Evolutionary conservation across 2,329 filamentous ascomycete species (phyloP).

Genomic region (Periconia sp.): DNA sequence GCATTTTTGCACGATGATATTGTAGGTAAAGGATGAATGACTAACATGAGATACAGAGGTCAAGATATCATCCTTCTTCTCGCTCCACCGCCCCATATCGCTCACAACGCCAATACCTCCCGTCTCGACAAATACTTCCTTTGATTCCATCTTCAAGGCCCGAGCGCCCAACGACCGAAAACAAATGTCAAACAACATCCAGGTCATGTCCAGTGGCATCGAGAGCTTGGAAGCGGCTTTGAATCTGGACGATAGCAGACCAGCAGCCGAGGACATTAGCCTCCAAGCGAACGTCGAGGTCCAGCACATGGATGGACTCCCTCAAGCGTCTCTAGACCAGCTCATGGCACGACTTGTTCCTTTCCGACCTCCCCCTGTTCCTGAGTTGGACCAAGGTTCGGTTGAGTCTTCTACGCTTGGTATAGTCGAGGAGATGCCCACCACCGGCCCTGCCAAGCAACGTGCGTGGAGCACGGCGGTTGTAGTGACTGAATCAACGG

Average conservation of each 20-base stretch:
- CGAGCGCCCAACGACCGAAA: conserved; percentile 56
- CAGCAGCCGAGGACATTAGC: conserved; percentile 38
- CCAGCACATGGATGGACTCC: conserved; percentile 39
- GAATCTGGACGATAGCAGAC: conserved; percentile 32
- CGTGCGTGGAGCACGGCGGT: conserved; percentile 50
- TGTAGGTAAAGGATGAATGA: background rate
- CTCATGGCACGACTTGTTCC: conserved; percentile 63
- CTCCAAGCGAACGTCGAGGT: conserved; percentile 36
- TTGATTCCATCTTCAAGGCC: conserved; percentile 77
- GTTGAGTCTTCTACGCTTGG: conserved; percentile 12
- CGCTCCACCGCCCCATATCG: conserved; percentile 90
- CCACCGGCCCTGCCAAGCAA: conserved; percentile 38
- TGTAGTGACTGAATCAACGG: conserved; percentile 56
- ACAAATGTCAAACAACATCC: conserved; percentile 45
- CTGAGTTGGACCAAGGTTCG: conserved; percentile 58
- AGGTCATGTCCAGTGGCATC: conserved; percentile 48
- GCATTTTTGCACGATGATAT: conserved; percentile 18
- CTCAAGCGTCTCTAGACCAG: conserved; percentile 41
- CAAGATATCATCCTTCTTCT: conserved; percentile 90
- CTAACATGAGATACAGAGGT: conserved; percentile 62
- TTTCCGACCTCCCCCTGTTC: conserved; percentile 82
- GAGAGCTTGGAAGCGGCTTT: conserved; percentile 41
- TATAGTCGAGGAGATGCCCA: conserved; percentile 15
- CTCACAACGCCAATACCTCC: conserved; percentile 78
- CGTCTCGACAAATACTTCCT: conserved; percentile 70